Percentiles rank a stretch among this genome's conserved stretches.
These are phyloP conservation scores for Magnaporthales sp. DNA, from an alignment of 2,329 filamentous ascomycete species.

Conservation along the genomic window DNA sequence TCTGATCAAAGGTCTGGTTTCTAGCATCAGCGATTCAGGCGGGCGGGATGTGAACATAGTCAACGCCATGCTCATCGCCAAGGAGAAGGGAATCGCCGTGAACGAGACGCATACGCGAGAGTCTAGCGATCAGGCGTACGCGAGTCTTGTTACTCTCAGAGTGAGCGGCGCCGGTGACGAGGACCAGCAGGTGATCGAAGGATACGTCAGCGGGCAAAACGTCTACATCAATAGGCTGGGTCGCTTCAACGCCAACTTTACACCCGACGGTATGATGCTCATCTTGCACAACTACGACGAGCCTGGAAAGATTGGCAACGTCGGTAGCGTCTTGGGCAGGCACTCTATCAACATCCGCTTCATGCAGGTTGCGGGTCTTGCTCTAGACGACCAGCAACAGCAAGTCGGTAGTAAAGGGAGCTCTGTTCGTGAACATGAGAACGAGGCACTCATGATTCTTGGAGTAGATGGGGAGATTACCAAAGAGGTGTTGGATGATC, in stretches of 20 bases:
- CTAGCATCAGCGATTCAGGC: conserved; percentile 57
- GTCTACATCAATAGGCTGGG: conserved; percentile 66
- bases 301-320: conserved; percentile 74
- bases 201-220: conserved; percentile 55
- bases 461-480: conserved; percentile 61
- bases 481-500: conserved; percentile 40
- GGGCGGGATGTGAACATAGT: conserved; percentile 72
- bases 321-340: conserved; percentile 61
- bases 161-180: conserved; percentile 25
- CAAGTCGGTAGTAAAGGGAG: conserved; percentile 1
- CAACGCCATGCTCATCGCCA: conserved; percentile 67
- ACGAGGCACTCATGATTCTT: conserved; percentile 76
- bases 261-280: conserved; percentile 64
- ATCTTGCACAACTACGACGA: conserved; percentile 75
- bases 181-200: conserved; percentile 45
- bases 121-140: conserved; percentile 53
- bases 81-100: conserved; percentile 68
- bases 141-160: conserved; percentile 61
- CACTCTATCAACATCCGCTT: conserved; percentile 70
- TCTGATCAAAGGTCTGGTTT: conserved; percentile 66
- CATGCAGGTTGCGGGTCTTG: conserved; percentile 62
- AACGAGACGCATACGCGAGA: conserved; percentile 63
- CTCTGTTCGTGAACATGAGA: conserved; percentile 23
- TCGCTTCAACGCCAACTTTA: conserved; percentile 65
- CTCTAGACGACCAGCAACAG: conserved; percentile 21